phyloP scores from a whole-genome alignment of 345 rosid species.

The Hibiscus syriacus region DNA sequence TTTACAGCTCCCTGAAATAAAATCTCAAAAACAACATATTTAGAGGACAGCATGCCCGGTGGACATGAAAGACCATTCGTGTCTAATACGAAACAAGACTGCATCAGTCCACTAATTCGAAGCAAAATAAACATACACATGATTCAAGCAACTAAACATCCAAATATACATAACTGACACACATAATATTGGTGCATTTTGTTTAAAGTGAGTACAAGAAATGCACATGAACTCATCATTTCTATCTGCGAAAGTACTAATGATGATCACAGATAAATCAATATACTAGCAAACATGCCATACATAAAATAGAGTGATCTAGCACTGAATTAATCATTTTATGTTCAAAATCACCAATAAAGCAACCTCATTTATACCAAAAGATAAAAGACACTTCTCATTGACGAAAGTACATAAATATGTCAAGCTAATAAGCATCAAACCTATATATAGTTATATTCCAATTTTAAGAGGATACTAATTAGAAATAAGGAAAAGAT shows the following conservation, averaged over 20 bases:
- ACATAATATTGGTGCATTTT: background rate
- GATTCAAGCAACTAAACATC: background rate
- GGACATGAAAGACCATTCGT: background rate
- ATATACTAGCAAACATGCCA: background rate
- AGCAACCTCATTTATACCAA: background rate
- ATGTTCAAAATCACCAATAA: background rate
- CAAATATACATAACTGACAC: background rate
- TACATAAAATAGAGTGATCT: background rate
- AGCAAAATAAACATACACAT: background rate
- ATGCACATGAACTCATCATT: background rate
- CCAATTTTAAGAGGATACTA: background rate
- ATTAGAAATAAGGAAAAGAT: background rate
- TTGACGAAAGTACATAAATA: background rate
- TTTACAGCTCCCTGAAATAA: slow-evolving; percentile 84
- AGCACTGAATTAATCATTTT: background rate
- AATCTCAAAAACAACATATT: background rate
- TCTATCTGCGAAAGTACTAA: background rate
- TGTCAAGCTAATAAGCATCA: background rate
- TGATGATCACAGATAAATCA: background rate
- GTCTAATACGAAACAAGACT: background rate
- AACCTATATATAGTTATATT: background rate
- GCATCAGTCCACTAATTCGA: background rate
- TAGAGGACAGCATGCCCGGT: background rate
- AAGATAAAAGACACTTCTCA: background rate
- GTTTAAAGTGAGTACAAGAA: background rate